Evolutionary conservation across 176 grass and related monocot species (phyloP).

Genomic region (Hyparrhenia diplandra): DNA sequence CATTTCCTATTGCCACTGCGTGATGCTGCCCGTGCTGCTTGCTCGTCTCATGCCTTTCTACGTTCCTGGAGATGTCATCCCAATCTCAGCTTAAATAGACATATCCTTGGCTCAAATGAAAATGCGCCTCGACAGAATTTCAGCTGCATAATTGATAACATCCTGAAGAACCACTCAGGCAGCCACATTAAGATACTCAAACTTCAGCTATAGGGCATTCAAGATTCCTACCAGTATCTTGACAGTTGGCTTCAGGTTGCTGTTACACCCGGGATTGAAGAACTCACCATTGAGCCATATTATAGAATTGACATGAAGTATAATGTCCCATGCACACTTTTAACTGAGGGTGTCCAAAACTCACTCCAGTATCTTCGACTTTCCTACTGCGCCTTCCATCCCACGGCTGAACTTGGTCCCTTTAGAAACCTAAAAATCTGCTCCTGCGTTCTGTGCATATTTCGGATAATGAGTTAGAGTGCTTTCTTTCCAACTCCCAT

Average conservation of each 20-base stretch:
- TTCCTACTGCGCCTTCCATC: background rate
- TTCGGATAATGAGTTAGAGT: too few species aligned
- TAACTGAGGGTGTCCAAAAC: background rate
- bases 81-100: background rate
- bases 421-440: too few species aligned
- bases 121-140: background rate
- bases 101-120: background rate
- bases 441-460: too few species aligned
- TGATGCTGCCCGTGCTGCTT: constrained; percentile 25
- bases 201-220: background rate
- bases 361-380: background rate
- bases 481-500: too few species aligned
- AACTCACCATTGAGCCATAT: background rate
- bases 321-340: background rate
- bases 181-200: background rate
- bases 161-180: background rate
- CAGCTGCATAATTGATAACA: background rate
- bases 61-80: background rate
- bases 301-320: background rate
- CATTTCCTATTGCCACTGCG: background rate
- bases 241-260: constrained; percentile 3
- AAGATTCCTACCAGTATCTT: background rate
- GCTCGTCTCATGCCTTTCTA: background rate
- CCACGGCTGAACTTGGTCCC: too few species aligned
- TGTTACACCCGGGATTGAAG: constrained; percentile 20